Evolutionary conservation across 2,329 filamentous ascomycete genomes (phyloP).

Genomic region (Sarocladium brachiariae): DNA sequence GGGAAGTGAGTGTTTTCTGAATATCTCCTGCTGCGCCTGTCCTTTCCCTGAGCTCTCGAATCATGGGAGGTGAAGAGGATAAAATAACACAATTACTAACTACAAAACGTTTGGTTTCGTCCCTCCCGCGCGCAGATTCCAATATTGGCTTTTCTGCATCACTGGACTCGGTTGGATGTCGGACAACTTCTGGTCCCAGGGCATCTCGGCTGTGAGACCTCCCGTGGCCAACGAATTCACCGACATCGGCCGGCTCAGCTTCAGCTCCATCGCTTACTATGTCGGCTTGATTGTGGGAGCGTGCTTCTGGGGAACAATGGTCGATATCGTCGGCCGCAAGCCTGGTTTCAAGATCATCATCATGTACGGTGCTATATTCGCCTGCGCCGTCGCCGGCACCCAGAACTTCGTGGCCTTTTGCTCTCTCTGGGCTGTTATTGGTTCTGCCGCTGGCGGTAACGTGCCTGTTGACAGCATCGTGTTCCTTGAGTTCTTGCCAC

Average conservation of each 20-base stretch:
- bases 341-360: conserved; percentile 56
- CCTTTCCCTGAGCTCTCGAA: too few relatives aligned
- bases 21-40: too few relatives aligned
- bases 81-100: too few relatives aligned
- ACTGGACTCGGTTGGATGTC: conserved; percentile 39
- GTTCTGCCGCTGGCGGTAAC: conserved; percentile 31
- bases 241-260: conserved; percentile 21
- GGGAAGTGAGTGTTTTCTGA: conserved; percentile 25
- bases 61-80: too few relatives aligned
- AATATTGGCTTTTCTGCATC: conserved; percentile 38
- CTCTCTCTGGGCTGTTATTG: conserved; percentile 41
- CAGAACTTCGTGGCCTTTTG: conserved; percentile 49
- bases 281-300: conserved; percentile 21
- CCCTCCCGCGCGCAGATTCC: conserved; percentile 25
- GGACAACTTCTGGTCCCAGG: conserved; percentile 31
- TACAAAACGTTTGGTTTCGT: too few relatives aligned
- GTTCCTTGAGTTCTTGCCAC: conserved; percentile 36
- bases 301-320: conserved; percentile 45
- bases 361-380: conserved; percentile 49
- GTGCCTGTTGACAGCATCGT: conserved; percentile 35
- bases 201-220: conserved; percentile 21
- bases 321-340: conserved; percentile 51
- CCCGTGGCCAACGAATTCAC: conserved; percentile 23
- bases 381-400: conserved; percentile 45
- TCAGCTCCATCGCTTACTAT: conserved; percentile 23